Base-by-base conservation (phyloP, 345 rosid genomes). In the Syzygium aromaticum region DNA sequence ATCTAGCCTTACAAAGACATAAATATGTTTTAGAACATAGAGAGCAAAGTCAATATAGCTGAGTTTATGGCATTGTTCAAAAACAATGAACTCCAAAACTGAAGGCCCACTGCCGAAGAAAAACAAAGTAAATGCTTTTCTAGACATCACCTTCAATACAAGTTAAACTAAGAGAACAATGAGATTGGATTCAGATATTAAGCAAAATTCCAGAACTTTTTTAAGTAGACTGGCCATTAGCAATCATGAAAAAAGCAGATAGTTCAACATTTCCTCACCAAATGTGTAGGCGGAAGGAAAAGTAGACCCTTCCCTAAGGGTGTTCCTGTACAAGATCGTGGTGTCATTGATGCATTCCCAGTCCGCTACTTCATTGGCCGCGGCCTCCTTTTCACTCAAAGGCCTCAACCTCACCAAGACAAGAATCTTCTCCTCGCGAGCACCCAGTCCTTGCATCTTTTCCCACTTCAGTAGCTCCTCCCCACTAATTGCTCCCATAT, bases 281-380 rank as follows among this genome's bases (percentile, higher is more conserved):
- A 98, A 98, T 73, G 95, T 59, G 89, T 96, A 98, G 85, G 98
- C 93, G 77, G 96, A 95, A 8, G 99, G 99, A 91, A 94, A 98
- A 11, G 98, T 93, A 49, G 96, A 98, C 83, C 99, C 99, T 92
- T 98, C 99, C 73, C 99, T 94, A 85, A 98, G 95, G 51, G 96
- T 95, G 92, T 98, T 98, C 87, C 98, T 93, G 87, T 98, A 98
- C 89, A 98, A 91, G 86, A 96, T 91, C 38, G 99, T 93, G 73
- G 94, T 92, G 61, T 94, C 95, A 86, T 94, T 98, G 93, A 98
- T 94, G 93, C 99, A 98, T 89, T 98, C 99, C 99, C 99, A 98
- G 85, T 98, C 99, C 2, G 96, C 95, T 86, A 90, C 94, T 93
- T 98, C 99, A 90, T 89, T 92, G 67, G 91, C 95, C 51, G 86